Evolutionary conservation across 108 stramenopile species (phyloP).

Genomic region (Conticribra weissflogii): DNA sequence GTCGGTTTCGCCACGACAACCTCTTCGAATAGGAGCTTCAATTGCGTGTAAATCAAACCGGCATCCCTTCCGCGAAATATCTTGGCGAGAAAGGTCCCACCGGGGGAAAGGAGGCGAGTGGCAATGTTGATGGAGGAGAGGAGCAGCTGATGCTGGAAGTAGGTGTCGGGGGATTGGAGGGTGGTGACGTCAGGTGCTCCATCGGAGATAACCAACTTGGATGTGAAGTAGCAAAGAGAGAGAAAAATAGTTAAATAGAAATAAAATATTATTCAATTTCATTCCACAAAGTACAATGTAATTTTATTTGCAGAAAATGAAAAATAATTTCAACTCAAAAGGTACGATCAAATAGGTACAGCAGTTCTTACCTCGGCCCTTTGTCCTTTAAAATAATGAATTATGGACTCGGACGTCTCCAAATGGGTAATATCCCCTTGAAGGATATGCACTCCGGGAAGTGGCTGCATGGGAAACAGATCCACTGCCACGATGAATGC

Average conservation of each 20-base stretch:
- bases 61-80: conserved; percentile 96
- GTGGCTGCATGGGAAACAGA: conserved; percentile 97
- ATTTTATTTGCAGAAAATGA: no score
- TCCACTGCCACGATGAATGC: conserved; percentile 93
- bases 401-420: conserved; percentile 81
- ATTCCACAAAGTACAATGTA: no score
- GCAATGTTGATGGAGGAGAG: conserved; percentile 94
- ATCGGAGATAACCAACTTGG: conserved; percentile 95
- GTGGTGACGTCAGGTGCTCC: conserved; percentile 99
- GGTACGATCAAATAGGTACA: not conserved
- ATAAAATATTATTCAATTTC: not conserved
- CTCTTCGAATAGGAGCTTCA: conserved; percentile 84
- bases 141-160: conserved; percentile 94
- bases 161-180: conserved; percentile 94
- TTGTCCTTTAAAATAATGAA: conserved; percentile 76
- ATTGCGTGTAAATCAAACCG: conserved; percentile 90
- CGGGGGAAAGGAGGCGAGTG: conserved; percentile 78
- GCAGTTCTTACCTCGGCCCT: conserved; percentile 75
- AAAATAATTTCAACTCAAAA: no score
- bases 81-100: conserved; percentile 98
- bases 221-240: not conserved
- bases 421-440: conserved; percentile 96
- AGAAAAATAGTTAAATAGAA: not conserved
- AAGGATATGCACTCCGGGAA: conserved; percentile 88
- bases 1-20: conserved; percentile 89